Evolutionary conservation across 805 yeast genomes (phyloP).

Genomic region (Nadsonia fulvescens): DNA sequence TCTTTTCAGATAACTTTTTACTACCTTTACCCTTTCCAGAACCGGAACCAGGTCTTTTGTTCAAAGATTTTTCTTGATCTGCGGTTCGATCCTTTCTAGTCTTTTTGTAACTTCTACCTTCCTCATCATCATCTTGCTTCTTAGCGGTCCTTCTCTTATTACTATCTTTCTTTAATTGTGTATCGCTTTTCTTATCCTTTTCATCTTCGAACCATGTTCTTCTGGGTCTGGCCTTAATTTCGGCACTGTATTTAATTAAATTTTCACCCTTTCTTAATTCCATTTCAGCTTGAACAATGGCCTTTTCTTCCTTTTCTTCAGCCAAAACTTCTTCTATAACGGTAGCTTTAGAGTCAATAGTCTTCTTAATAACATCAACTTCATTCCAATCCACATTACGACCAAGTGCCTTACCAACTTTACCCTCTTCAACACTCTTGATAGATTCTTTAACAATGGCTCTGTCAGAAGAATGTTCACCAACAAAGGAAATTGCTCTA

Average conservation of each 20-base stretch:
- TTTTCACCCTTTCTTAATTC: slow-evolving; percentile 76
- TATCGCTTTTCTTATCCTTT: slow-evolving; percentile 24
- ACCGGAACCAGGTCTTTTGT: slow-evolving; percentile 11
- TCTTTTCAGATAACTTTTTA: slow-evolving; percentile 10
- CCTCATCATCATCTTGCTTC: slow-evolving; percentile 44
- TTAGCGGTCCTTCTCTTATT: slow-evolving; percentile 27
- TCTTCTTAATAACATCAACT: slow-evolving; percentile 47
- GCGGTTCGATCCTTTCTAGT: slow-evolving; percentile 52
- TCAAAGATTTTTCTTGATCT: slow-evolving; percentile 23
- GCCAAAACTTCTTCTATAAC: slow-evolving; percentile 58
- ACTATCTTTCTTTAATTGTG: slow-evolving; percentile 8
- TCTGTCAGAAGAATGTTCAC: slow-evolving; percentile 78
- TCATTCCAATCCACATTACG: slow-evolving; percentile 82
- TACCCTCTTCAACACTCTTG: slow-evolving; percentile 33
- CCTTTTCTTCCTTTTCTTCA: slow-evolving; percentile 83
- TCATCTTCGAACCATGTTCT: slow-evolving; percentile 89
- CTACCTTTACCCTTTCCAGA: slow-evolving; percentile 16
- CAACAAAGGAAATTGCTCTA: slow-evolving; percentile 81
- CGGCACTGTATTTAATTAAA: slow-evolving; percentile 57
- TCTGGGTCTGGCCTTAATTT: slow-evolving; percentile 76
- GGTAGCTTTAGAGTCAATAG: slow-evolving; percentile 41
- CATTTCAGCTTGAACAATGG: slow-evolving; percentile 76
- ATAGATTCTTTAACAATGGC: slow-evolving; percentile 81
- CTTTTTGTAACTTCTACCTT: slow-evolving; percentile 52
- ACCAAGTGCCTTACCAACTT: slow-evolving; percentile 41